phyloP scores from a whole-genome alignment of 2,329 filamentous ascomycete genomes.

The Claviceps digitariae region DNA sequence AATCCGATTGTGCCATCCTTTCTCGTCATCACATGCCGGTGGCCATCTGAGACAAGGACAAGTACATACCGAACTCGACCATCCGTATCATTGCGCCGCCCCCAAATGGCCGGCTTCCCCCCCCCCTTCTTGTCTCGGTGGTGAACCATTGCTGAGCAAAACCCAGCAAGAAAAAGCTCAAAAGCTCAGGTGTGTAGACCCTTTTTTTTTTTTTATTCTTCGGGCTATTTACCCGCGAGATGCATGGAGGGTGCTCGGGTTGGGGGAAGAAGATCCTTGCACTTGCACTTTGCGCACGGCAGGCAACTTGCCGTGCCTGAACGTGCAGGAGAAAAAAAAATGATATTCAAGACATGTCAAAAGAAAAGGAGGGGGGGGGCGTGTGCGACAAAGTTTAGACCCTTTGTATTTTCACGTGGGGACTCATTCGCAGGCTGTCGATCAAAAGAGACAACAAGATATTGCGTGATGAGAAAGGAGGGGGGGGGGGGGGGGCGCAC shows the following conservation, averaged over 20 bases:
- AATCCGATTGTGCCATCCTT: not conserved
- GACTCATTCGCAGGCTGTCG: not conserved
- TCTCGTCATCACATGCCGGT: constrained; percentile 1
- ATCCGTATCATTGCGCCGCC: no score
- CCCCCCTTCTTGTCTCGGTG: no score
- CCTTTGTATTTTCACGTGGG: not conserved
- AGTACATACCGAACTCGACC: not conserved
- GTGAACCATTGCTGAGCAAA: no score
- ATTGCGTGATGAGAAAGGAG: not conserved
- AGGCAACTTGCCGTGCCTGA: no score
- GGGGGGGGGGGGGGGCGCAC: not conserved
- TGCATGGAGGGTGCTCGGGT: not conserved
- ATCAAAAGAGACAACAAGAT: not conserved
- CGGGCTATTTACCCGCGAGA: not conserved
- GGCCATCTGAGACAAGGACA: not conserved
- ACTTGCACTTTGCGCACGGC: not conserved
- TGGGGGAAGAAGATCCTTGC: not conserved
- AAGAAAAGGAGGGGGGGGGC: not conserved
- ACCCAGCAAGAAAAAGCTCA: no score
- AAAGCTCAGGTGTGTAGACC: no score
- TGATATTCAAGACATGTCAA: not conserved
- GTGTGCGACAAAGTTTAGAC: not conserved
- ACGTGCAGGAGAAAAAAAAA: not conserved
- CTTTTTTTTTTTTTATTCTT: not conserved
- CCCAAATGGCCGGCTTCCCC: no score